Base-by-base conservation (phyloP, 768 basidiomycete genomes). In the Vararia minispora region DNA sequence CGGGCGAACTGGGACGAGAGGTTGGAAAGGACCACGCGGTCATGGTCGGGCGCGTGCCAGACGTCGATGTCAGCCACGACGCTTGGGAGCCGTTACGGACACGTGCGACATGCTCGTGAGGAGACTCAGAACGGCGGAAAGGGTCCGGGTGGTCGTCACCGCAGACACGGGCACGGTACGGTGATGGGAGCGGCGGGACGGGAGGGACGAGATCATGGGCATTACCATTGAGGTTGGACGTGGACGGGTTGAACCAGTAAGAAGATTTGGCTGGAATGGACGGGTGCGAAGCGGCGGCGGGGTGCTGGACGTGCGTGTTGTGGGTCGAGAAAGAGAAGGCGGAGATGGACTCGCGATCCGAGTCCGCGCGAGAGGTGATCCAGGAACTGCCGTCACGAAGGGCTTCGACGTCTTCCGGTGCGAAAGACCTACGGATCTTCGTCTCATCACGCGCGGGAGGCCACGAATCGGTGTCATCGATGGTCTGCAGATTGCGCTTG, bases 351-450 rank as follows among this genome's bases (percentile, higher is more conserved):
- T 70, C 67, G 40, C 60, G 71, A 30, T 71, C 67, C 13, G 64
- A 64, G 46, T 65, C 65, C 5, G 72, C 63, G 29, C 71, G 67
- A 33, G 82, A 84, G 1, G 83, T 81, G 43, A 86, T 73, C 81
- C 83, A 85, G n/a, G 82, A 83, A 34, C 73, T 74, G 35, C 81
- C 80, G 46, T 85, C 82, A 16, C 75, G 74, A 36, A 85, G 65
- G 14, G 64, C 79, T 43, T 84, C 77, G 34, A 85, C 64, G 37
- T 86, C 82, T 48, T 82, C 79, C 0, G 77, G 77, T 13, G 68
- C 67, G 49, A 83, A 80, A 0, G 79, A 79, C 0, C 72, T 73
- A 21, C 76, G 60, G 13, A 71, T 66, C 45, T 71, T 69, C 49
- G 73, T 68, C 41, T 72, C 72, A 42, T 68, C 55, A 44, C 62